Conservation (phyloP, 2,329 filamentous ascomycete genomes). For the Diaporthe humulicola region DNA sequence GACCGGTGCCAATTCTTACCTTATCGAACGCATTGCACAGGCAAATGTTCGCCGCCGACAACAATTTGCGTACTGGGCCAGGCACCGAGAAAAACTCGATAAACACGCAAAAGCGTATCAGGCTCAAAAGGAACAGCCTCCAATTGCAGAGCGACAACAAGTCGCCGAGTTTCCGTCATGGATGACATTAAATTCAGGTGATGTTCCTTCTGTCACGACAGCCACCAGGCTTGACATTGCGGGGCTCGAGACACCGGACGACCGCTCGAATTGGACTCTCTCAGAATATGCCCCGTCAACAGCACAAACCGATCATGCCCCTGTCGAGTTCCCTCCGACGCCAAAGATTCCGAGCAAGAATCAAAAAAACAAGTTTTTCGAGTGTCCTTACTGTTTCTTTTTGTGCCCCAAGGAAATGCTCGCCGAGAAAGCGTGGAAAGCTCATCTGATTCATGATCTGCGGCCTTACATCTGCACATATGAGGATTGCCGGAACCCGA, state of each 20-base stretch:
- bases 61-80: constrained; percentile 28
- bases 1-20: background rate
- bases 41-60: constrained; percentile 20
- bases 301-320: background rate
- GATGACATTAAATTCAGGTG: no score
- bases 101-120: constrained; percentile 4
- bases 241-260: background rate
- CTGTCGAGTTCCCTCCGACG: background rate
- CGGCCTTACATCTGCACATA: constrained; percentile 29
- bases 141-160: background rate
- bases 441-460: constrained; percentile 19
- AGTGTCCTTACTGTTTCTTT: constrained; percentile 29
- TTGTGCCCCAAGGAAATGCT: constrained; percentile 1
- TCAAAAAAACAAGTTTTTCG: background rate
- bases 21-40: constrained; percentile 10
- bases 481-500: background rate
- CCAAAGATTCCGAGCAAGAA: background rate
- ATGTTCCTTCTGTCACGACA: background rate
- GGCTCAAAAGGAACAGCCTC: background rate
- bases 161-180: background rate
- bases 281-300: constrained; percentile 28
- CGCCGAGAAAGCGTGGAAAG: constrained; percentile 13
- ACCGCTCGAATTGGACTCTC: background rate
- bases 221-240: constrained; percentile 6
- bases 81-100: constrained; percentile 13